Evolutionary conservation across 2,329 filamentous ascomycete genomes (phyloP), one percentile per base, ranked within the genome.

Genomic region (Alternaria brassicicola): DNA sequence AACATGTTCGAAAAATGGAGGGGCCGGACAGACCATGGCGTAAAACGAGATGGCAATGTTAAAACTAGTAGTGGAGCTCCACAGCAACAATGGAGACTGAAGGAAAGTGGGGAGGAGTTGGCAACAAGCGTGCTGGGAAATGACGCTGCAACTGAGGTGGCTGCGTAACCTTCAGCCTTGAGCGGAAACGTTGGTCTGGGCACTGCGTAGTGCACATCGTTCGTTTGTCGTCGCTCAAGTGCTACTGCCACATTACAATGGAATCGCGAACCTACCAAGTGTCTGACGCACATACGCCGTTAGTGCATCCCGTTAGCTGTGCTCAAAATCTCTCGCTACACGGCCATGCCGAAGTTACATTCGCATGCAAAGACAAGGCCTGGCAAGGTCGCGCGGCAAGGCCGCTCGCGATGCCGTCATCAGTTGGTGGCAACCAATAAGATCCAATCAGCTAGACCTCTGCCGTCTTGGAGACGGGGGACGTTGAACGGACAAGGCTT

Each of bases 381-480:
- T 48, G 52, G 35, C 42, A 38, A 42, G 19, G 33, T 42, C 42
- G 35, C 21, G 30, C 48, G 30, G 48, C 39, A 19, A 33, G 38
- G 49, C 52, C 39, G 49, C 49, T 51, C 28, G 19, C 36, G 15
- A 55, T 59, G 52, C 46, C 56, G 41, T 54, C 51, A 45, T 50
- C 31, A 55, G 25, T 45, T 25, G 39, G 26, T 30, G 26, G 45
- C 38, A 41, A 25, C 56, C 56, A 59, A 55, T 59, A 21, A 55
- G 39, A 41, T 28, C 33, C 13, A 17, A 17, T 21, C 23, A 33
- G 39, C 56, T 55, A 48, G 26, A 31, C 19, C 8, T 55, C 41
- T 64, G 39, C 65, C 63, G 54, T 51, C 39, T 62, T 61, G 50
- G 54, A 55, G 25, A 39, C 38, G 36, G 43, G 49, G 47, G 36